Conservation (phyloP, 345 rosid species). For the Xanthoceras sorbifolium region DNA sequence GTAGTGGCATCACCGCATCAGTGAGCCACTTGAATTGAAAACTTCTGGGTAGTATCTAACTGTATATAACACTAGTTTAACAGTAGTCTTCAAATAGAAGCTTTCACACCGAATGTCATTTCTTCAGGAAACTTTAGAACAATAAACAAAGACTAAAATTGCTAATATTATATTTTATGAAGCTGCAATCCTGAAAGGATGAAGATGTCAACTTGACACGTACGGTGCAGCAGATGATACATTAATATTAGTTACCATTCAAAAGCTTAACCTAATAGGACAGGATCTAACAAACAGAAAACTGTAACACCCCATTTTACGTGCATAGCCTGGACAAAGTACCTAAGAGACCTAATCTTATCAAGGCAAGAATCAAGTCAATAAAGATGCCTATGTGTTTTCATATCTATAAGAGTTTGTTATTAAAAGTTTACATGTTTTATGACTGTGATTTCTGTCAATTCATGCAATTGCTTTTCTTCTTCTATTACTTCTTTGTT, state of each 20-base stretch:
- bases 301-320: not conserved
- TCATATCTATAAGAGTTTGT: not conserved
- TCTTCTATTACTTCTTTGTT: not conserved
- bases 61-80: not conserved
- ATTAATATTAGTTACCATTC: not conserved
- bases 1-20: not conserved
- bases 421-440: no score
- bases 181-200: not conserved
- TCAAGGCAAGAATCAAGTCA: not conserved
- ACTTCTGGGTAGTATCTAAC: not conserved
- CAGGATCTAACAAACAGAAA: not conserved
- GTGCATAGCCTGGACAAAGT: not conserved
- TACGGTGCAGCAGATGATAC: not conserved
- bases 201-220: not conserved
- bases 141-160: not conserved
- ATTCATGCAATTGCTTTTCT: no score
- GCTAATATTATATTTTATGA: not conserved
- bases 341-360: not conserved
- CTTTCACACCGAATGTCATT: not conserved
- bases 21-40: not conserved
- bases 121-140: not conserved
- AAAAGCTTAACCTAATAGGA: not conserved
- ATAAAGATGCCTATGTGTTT: not conserved
- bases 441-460: no score
- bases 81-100: not conserved